phyloP scores from a whole-genome alignment of 495 filamentous ascomycete species.

The Penicillium maclennaniae region DNA sequence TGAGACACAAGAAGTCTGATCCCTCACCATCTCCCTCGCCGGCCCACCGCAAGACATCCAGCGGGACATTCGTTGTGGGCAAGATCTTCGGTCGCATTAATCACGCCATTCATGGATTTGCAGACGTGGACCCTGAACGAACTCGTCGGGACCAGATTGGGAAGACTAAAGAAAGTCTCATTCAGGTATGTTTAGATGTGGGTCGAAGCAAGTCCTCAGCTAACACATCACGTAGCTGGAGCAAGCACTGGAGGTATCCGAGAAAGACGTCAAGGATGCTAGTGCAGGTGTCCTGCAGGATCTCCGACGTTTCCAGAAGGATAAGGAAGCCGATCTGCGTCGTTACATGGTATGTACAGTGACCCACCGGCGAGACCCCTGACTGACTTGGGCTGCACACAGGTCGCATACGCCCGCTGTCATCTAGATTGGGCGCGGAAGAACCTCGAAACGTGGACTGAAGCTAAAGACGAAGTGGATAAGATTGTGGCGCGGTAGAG shows the following conservation, averaged over 20 bases:
- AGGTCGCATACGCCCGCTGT: conserved; percentile 90
- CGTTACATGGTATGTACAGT: conserved; percentile 80
- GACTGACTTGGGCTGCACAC: conserved; percentile 10
- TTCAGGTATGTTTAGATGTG: conserved; percentile 44
- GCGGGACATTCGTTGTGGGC: conserved; percentile 79
- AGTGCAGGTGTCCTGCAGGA: conserved; percentile 82
- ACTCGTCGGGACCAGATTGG: conserved; percentile 90
- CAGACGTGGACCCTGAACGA: conserved; percentile 90
- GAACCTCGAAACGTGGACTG: conserved; percentile 93
- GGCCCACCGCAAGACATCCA: conserved; percentile 66
- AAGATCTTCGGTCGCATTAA: conserved; percentile 94
- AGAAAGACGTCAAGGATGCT: conserved; percentile 87
- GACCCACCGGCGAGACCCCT: neutral
- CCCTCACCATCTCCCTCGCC: conserved; percentile 25
- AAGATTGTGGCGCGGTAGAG: conserved; percentile 69
- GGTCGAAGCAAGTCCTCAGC: neutral
- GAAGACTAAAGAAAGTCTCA: conserved; percentile 77
- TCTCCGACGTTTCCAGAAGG: conserved; percentile 83
- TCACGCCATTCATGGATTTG: conserved; percentile 92
- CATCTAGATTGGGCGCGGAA: conserved; percentile 99
- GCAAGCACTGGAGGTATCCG: conserved; percentile 79
- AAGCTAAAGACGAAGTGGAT: conserved; percentile 85
- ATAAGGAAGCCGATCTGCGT: conserved; percentile 91
- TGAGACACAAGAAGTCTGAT: conserved; percentile 29
- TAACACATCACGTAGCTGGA: conserved; percentile 60